phyloP scores from a whole-genome alignment of 805 yeast genomes.

The Sugiyamaella floridensis region DNA sequence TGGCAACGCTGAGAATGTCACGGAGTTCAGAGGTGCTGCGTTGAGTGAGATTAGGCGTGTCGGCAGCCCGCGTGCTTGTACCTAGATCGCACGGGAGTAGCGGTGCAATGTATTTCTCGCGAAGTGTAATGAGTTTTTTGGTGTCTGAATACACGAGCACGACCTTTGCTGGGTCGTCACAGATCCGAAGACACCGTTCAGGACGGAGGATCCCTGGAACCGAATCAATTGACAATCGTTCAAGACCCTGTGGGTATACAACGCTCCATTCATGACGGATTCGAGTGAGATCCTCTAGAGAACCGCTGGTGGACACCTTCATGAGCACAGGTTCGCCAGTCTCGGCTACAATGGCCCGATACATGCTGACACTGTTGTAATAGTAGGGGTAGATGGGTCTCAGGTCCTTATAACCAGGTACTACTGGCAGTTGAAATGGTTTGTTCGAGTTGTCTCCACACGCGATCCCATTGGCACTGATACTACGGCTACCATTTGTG shows the following conservation, averaged over 20 bases:
- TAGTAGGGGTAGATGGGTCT: constrained; percentile 18
- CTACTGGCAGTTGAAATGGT: constrained; percentile 8
- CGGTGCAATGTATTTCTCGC: constrained; percentile 15
- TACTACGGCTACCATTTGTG: not conserved
- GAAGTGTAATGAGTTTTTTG: constrained; percentile 16
- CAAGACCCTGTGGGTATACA: constrained; percentile 10
- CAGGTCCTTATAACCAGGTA: constrained; percentile 17
- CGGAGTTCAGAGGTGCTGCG: constrained; percentile 19
- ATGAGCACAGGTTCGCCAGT: constrained; percentile 18
- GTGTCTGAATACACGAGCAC: constrained; percentile 19
- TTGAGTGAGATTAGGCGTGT: not conserved
- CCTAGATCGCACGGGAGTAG: not conserved
- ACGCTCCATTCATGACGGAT: constrained; percentile 22
- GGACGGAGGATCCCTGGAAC: constrained; percentile 20
- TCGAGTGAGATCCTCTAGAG: constrained; percentile 22
- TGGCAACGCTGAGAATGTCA: constrained; percentile 22
- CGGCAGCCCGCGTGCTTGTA: not conserved
- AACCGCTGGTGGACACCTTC: constrained; percentile 17
- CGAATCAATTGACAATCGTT: constrained; percentile 7
- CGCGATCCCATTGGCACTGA: not conserved
- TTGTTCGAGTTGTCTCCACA: not conserved
- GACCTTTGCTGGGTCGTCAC: constrained; percentile 15
- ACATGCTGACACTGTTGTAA: constrained; percentile 19
- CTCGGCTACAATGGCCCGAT: constrained; percentile 11
- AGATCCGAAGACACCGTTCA: constrained; percentile 13